Conservation (phyloP, 1,139 yeast species). For the Blastobotrys indianensis region DNA sequence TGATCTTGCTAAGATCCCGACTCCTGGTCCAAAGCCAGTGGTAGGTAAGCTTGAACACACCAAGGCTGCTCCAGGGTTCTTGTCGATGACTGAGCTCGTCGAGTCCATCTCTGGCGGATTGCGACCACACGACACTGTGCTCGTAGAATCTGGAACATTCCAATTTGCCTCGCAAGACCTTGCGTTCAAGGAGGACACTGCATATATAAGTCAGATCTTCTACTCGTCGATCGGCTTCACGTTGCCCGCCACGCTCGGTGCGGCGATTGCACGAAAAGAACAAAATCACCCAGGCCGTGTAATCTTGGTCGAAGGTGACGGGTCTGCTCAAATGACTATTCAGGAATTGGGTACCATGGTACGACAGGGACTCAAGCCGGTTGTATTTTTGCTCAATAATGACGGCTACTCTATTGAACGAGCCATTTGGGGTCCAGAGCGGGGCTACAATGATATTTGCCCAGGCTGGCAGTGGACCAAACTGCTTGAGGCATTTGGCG, state of each 20-base stretch:
- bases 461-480: conserved; percentile 74
- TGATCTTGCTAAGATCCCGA: conserved; percentile 33
- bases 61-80: conserved; percentile 17
- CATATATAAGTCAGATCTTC: conserved; percentile 57
- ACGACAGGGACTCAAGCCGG: conserved; percentile 54
- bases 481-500: conserved; percentile 65
- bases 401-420: conserved; percentile 86
- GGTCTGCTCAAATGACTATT: conserved; percentile 85
- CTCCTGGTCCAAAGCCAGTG: conserved; percentile 20
- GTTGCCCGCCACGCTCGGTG: conserved; percentile 78
- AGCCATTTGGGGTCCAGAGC: conserved; percentile 68
- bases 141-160: conserved; percentile 76
- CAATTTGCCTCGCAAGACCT: conserved; percentile 65
- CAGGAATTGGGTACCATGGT: conserved; percentile 65
- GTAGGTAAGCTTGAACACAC: conserved; percentile 15
- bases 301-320: conserved; percentile 77
- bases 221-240: conserved; percentile 86
- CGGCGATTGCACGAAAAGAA: conserved; percentile 62
- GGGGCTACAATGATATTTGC: conserved; percentile 73
- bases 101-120: conserved; percentile 34
- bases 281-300: conserved; percentile 43
- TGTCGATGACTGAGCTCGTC: conserved; percentile 37
- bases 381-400: conserved; percentile 68
- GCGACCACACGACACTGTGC: conserved; percentile 56
- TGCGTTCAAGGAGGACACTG: conserved; percentile 47